Evolutionary conservation across 768 basidiomycete genomes (phyloP), one percentile per base, ranked within the genome.

Genomic region (Suillus subaureus): DNA sequence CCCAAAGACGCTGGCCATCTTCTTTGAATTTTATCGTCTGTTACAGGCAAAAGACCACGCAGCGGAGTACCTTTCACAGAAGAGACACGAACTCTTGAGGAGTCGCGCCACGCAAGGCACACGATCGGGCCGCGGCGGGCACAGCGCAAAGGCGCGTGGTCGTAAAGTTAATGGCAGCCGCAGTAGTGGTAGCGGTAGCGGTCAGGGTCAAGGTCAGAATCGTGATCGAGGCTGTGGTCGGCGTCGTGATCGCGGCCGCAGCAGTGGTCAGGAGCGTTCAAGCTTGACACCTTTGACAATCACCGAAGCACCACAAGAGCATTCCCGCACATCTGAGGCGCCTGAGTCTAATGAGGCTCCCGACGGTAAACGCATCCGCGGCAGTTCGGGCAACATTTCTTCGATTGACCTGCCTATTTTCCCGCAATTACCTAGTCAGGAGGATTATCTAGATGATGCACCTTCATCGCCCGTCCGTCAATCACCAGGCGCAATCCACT

Each of bases 1-100:
- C 2, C 39, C 26, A 60, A 21, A 28, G 67, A 69, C 40, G 61
- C 54, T 37, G 68, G 67, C 12, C 8, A 61, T 35, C 43, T 76
- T 77, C 64, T 57, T 76, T 64, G 18, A 67, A 40, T 77, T 69
- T 45, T 66, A 76, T 56, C 2, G 18, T 37, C 55, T 0, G 5
- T 26, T 21, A 37, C 21, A n/a, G 58, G 4, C 18, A 0, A 9
- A 11, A 21, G n/a, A 11, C 2, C 13, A 0, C 23, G 11, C 8
- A 12, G 1, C 1, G 4, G 6, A 40, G n/a, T 67, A 58, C 61
- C 8, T 60, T 42, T 0, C 1, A 12, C 18, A 3, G 26, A 40
- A 26, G 39, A 39, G 0, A 28, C 58, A 2, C 6, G 39, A 40
- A 28, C 12, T 60, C 11, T 6, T 39, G 37, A 11, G 5, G 6